Base-by-base conservation (phyloP, 805 yeast species). In the Candida sithepensis region DNA sequence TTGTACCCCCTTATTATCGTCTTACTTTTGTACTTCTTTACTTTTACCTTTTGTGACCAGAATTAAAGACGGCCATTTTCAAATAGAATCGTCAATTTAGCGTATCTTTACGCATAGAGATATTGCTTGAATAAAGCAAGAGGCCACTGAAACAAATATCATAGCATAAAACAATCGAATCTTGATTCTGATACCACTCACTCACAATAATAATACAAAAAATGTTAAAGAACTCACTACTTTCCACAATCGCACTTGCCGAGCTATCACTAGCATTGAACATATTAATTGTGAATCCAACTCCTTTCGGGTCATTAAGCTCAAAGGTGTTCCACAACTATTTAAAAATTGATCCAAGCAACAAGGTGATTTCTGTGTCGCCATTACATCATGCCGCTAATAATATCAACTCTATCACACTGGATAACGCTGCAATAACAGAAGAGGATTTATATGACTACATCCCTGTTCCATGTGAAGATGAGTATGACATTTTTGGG, bases 291-390 rank as follows among this genome's bases (percentile, higher is more conserved):
- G 33, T 58, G 16, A 54, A 52, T 42, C 50, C 57, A 10, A 48
- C 55, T 16, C 57, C 61, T 6, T 58, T 54, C 43, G 63, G 57
- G n/a, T 53, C 59, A 4, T 43, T 50, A 8, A 51, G 50, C 19
- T 52, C 57, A 13, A 57, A 53, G 21, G 44, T 55, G 5, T 41
- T 58, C n/a, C 60, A 59, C 36, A 48, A 48, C 34, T 44, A 49
- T 16, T 43, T 61, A 7, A 30, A 41, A 1, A 21, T 41, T 14
- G 40, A 48, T 41, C 24, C 48, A 18, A 30, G 20, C n/a, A 45
- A 59, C 44, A 48, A 47, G 7, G 55, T 61, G 16, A 52, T 61
- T 7, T 48, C 58, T 0, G 54, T 60, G n/a, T 52, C 59, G 4
- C 64, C 65, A 13, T 43, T 59, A 24, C 53, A 54, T 24, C 41